Evolutionary conservation across 2,329 filamentous ascomycete species (phyloP).

Genomic region (Xylaria sp.): DNA sequence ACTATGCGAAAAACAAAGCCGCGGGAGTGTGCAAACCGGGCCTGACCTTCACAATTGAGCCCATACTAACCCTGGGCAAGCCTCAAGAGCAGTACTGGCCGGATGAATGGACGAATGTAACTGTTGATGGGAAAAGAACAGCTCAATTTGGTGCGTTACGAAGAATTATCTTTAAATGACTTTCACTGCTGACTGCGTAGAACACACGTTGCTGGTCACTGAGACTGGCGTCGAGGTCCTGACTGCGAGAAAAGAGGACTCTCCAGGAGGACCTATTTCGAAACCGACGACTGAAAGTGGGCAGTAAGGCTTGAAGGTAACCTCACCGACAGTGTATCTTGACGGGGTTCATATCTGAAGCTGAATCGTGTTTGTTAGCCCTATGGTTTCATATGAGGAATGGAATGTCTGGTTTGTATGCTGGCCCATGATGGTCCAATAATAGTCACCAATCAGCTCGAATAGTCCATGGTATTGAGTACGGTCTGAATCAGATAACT

Average conservation of each 20-base stretch:
- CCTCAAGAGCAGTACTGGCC: slow-evolving; percentile 96
- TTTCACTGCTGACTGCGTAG: slow-evolving; percentile 52
- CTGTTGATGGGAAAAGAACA: slow-evolving; percentile 86
- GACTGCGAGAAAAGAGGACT: slow-evolving; percentile 77
- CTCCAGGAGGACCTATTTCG: slow-evolving; percentile 79
- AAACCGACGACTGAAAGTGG: slow-evolving; percentile 54
- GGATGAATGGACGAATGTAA: slow-evolving; percentile 97
- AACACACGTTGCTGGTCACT: slow-evolving; percentile 86
- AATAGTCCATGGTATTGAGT: too few relatives aligned
- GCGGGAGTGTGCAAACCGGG: slow-evolving; percentile 92
- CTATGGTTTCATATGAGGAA: too few relatives aligned
- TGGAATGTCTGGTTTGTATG: too few relatives aligned
- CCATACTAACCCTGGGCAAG: slow-evolving; percentile 95
- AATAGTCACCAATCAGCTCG: too few relatives aligned
- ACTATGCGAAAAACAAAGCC: slow-evolving; percentile 98
- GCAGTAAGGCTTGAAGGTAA: slow-evolving; percentile 15
- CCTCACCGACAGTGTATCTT: background rate
- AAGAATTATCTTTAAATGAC: background rate
- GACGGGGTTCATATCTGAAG: background rate
- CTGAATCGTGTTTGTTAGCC: background rate
- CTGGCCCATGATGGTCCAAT: too few relatives aligned
- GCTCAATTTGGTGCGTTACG: slow-evolving; percentile 84
- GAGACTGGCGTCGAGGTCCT: slow-evolving; percentile 85
- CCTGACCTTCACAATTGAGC: slow-evolving; percentile 99
- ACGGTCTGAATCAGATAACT: too few relatives aligned